Evolutionary conservation across 345 rosid species (phyloP), one percentile per base, ranked within the genome.

Genomic region (Euclidium syriacum): DNA sequence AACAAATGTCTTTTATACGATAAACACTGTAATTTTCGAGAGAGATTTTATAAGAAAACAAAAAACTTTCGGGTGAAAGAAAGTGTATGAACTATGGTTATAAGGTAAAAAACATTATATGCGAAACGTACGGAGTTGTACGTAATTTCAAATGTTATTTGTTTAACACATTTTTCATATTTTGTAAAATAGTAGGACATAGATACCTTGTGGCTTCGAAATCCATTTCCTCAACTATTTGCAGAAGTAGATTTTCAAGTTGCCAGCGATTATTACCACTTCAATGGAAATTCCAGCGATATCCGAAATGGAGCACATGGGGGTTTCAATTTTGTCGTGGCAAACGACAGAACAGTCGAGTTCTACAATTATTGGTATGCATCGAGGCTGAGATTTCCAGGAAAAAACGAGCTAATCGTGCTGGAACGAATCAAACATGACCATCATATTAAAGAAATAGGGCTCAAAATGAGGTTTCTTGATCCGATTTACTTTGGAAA

Each of bases 121-220:
- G n/a, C n/a, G n/a, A n/a, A n/a, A n/a, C 4, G 1, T n/a, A n/a
- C n/a, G n/a, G n/a, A n/a, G n/a, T n/a, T n/a, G n/a, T n/a, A n/a
- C n/a, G n/a, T n/a, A n/a, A n/a, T n/a, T 16, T n/a, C n/a, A n/a
- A n/a, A n/a, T n/a, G n/a, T n/a, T n/a, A 7, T 39, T 15, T 14
- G 1, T n/a, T 14, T 40, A 9, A 5, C n/a, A n/a, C n/a, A n/a
- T 40, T 40, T 4, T 40, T 7, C 5, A 46, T 7, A 12, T 12
- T 19, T 6, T n/a, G n/a, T n/a, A n/a, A n/a, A n/a, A n/a, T n/a
- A n/a, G n/a, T n/a, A n/a, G 94, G 96, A 88, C 68, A 78, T 85
- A 5, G 96, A 85, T 52, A 73, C 81, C 27, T 35, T 88, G 79
- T 88, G 96, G 94, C 75, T 88, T 10, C 80, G 74, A 52, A 72